Base-by-base conservation (phyloP, 2,329 filamentous ascomycete genomes). In the Fusarium sp. region DNA sequence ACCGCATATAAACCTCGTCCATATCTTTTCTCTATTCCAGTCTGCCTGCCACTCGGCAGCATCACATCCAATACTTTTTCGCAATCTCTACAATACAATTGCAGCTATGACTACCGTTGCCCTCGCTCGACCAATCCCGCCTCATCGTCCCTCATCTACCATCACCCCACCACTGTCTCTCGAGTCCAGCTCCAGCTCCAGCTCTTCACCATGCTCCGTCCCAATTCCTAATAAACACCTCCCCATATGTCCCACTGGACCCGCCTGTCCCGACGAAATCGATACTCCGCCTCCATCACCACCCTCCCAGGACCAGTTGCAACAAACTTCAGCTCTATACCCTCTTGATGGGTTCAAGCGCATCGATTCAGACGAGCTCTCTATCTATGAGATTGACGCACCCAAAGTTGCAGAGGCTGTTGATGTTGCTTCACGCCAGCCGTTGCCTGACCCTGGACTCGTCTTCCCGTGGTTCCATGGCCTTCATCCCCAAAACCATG, bases 401-500 rank as follows among this genome's bases (percentile, higher is more conserved):
- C 82, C 84, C 42, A 87, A 88, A 28, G 84, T 98, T 44, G 88
- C 89, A 13, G 84, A 89, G 46, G 93, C 95, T 2, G 77, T 98
- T 34, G 89, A 97, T 69, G 88, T 94, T 74, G 83, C 89, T 62
- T 88, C 95, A 5, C 87, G 89, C 4, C 93, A 97, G 75, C 91
- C 94, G 2, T 84, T 98, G 25, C 95, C 96, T 9, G 90, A 95
- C 58, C 90, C 96, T 0, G 88, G 91, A n/a, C 86, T 90, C 65
- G 93, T 98, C 66, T 99, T 98, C 76, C 96, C 96, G 4, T 99
- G 96, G 96, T 85, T 98, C 25, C 96, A 99, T 81, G 96, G 96
- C 25, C 83, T 98, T 42, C 94, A 98, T 76, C 90, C 93, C 1
- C 89, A 91, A 65, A 99, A 99, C 76, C 90, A 93, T 65, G 87